Conservation (phyloP, 1,284 basidiomycete species). For the Moniliophthora roreri region DNA sequence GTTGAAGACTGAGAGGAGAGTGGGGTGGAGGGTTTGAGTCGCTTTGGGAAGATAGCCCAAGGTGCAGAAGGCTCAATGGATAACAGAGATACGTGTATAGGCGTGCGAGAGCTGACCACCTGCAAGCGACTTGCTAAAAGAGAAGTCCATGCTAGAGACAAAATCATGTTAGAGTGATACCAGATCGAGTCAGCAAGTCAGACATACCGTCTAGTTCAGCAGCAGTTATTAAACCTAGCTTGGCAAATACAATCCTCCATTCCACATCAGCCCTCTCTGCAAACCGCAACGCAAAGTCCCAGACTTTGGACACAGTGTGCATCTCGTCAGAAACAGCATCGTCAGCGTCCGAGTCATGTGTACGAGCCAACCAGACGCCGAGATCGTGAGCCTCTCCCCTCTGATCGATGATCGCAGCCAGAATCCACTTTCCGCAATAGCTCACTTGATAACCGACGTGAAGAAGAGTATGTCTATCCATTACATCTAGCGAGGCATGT, state of each 20-base stretch:
- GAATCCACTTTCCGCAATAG: slow-evolving; percentile 68
- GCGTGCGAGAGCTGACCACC: slow-evolving; percentile 34
- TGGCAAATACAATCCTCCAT: slow-evolving; percentile 75
- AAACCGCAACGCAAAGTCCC: slow-evolving; percentile 63
- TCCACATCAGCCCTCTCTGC: slow-evolving; percentile 67
- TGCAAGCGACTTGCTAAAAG: slow-evolving; percentile 42
- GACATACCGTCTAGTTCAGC: slow-evolving; percentile 67
- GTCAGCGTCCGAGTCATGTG: slow-evolving; percentile 30
- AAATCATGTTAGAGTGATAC: slow-evolving; percentile 1
- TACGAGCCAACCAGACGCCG: slow-evolving; percentile 61
- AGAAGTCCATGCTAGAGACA: slow-evolving; percentile 59
- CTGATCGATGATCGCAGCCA: slow-evolving; percentile 75
- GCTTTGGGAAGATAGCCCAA: slow-evolving; percentile 46
- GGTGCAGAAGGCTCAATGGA: slow-evolving; percentile 54
- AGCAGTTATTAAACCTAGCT: slow-evolving; percentile 56
- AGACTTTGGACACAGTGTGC: slow-evolving; percentile 55
- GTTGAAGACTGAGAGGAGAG: background rate
- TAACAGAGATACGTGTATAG: slow-evolving; percentile 55
- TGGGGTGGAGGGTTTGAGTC: slow-evolving; percentile 11
- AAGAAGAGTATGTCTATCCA: slow-evolving; percentile 68
- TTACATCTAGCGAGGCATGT: slow-evolving; percentile 56
- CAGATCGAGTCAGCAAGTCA: slow-evolving; percentile 9
- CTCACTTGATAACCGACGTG: slow-evolving; percentile 75
- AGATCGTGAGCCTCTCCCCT: slow-evolving; percentile 71
- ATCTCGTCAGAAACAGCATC: slow-evolving; percentile 18